Evolutionary conservation across 1,284 basidiomycete genomes (phyloP), one percentile per base, ranked within the genome.

Genomic region (Sanghuangporus weigelae): DNA sequence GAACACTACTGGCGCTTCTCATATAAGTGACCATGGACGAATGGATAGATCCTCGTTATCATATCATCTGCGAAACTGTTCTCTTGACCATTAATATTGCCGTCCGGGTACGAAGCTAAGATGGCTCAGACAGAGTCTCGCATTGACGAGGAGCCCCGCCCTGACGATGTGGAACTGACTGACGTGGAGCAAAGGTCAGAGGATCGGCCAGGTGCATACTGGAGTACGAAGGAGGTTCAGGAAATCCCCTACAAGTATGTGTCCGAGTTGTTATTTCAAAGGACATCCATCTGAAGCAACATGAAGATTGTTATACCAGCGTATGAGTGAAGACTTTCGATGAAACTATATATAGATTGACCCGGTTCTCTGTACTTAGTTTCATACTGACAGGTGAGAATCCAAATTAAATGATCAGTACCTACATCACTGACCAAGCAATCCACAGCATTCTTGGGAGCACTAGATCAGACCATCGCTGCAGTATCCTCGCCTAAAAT

Each of bases 401-500:
- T 38, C 16, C 31, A 39, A 23, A 38, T 39, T 60, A n/a, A 42
- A 31, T n/a, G 46, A 14, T 23, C 48, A 14, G 31, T 3, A 36
- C n/a, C 26, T 5, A 31, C 5, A 31, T 31, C 26, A 31, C 3
- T 31, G 26, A 31, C 26, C 26, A 31, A 31, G 5, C 26, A 31
- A 14, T 26, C 3, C 16, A 7, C 57, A 19, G 68, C 71, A 14
- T 74, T 76, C 48, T 57, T 69, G 4, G 69, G 73, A 8, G 74
- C 75, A 14, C 66, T 77, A 56, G 76, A 77, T 62, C 75, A 76
- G 56, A 76, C 75, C 1, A 74, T 76, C 35, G 68, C 66, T 46
- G 67, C 67, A 19, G 72, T 71, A 14, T 71, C 72, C 16, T 59
- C 73, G 21, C 72, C 71, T 21, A 71, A 68, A 42, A 73, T 73